These are phyloP conservation scores for Coelastrella sp. DNA, from an alignment of 139 green algal species.

Conservation along the genomic window DNA sequence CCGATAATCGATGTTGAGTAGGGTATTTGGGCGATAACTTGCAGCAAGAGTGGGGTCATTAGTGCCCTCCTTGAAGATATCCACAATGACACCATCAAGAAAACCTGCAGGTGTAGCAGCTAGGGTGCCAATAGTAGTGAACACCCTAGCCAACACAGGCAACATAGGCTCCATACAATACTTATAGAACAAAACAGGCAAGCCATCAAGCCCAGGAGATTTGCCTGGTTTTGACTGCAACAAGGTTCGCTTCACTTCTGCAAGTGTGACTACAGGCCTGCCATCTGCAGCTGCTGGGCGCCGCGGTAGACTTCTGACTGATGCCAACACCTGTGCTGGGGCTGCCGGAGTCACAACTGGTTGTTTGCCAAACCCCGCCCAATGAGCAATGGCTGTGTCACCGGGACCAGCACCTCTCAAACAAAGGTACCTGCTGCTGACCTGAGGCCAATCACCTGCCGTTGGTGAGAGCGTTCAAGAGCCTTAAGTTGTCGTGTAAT, in stretches of 20 bases:
- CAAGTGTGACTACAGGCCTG: not conserved
- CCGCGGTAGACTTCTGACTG: not conserved
- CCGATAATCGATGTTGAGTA: too few species aligned
- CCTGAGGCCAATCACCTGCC: not conserved
- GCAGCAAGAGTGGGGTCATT: not conserved
- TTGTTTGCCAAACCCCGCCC: not conserved
- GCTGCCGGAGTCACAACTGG: not conserved
- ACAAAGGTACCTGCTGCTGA: not conserved
- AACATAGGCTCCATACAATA: too few species aligned
- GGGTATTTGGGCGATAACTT: conserved; percentile 60
- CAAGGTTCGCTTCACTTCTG: not conserved
- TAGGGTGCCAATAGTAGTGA: not conserved
- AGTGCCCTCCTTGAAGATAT: conserved; percentile 45
- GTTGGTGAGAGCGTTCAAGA: too few species aligned
- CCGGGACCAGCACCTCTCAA: not conserved
- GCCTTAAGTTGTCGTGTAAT: too few species aligned
- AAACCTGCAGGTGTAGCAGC: conserved; percentile 11
- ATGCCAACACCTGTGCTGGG: not conserved
- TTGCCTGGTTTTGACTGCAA: not conserved
- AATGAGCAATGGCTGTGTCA: not conserved
- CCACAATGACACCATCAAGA: conserved; percentile 41
- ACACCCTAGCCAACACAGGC: not conserved
- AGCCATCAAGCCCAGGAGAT: not conserved
- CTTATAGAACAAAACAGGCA: too few species aligned
- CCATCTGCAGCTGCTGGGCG: not conserved